phyloP scores from a whole-genome alignment of 2,329 filamentous ascomycete species.

The Colletotrichum eremochloae region DNA sequence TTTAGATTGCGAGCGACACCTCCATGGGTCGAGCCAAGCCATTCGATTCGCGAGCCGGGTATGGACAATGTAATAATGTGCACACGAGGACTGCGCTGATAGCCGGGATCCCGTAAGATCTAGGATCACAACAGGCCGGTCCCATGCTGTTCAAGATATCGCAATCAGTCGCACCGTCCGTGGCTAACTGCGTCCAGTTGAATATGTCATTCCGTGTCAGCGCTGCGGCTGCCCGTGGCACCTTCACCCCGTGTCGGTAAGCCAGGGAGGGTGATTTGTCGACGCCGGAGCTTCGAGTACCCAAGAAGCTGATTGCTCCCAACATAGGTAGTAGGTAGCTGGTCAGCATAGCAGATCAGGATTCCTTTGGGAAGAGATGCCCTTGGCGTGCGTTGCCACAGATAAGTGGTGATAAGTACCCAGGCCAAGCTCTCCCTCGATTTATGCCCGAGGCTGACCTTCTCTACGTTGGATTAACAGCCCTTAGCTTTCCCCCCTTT shows the following conservation, averaged over 20 bases:
- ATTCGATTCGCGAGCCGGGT: slow-evolving; percentile 15
- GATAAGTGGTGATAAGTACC: neutral
- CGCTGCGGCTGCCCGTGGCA: slow-evolving; percentile 25
- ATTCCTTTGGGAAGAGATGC: neutral
- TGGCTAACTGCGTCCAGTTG: slow-evolving; percentile 23
- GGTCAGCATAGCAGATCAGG: neutral
- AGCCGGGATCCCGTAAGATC: slow-evolving; percentile 39
- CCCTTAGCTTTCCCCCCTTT: neutral
- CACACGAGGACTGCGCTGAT: slow-evolving; percentile 1
- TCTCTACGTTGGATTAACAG: slow-evolving; percentile 12
- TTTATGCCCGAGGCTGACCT: neutral
- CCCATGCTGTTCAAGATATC: slow-evolving; percentile 41
- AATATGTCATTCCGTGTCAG: slow-evolving; percentile 19
- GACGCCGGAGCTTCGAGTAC: neutral
- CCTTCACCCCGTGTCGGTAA: neutral
- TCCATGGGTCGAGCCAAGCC: slow-evolving; percentile 24
- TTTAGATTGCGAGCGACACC: slow-evolving; percentile 34
- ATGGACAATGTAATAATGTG: neutral
- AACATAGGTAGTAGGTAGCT: no score
- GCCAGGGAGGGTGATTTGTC: neutral
- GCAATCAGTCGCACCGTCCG: slow-evolving; percentile 34
- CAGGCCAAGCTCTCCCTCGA: neutral
- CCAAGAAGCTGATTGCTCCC: neutral
- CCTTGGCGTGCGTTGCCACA: neutral
- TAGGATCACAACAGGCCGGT: slow-evolving; percentile 30